These are phyloP conservation scores for Xenoacremonium recifei DNA, from an alignment of 2,329 filamentous ascomycete genomes.

Conservation along the genomic window DNA sequence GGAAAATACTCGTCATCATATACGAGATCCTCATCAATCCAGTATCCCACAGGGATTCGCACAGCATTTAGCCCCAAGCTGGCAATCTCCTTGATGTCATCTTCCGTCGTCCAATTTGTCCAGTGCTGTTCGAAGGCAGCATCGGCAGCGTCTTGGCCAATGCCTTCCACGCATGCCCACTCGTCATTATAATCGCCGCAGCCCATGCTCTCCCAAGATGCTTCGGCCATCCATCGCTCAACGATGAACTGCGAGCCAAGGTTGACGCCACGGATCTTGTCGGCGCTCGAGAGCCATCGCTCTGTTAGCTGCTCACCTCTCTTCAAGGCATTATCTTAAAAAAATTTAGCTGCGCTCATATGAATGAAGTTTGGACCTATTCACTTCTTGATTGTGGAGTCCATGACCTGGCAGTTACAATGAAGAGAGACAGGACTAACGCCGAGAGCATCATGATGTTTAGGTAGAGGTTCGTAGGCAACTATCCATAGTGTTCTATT, in stretches of 20 bases:
- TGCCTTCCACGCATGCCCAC: slow-evolving; percentile 22
- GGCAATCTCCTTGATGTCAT: slow-evolving; percentile 22
- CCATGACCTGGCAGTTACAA: too few relatives aligned
- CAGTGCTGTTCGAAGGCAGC: slow-evolving; percentile 23
- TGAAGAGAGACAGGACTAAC: too few relatives aligned
- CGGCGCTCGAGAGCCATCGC: slow-evolving; percentile 12
- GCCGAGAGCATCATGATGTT: too few relatives aligned
- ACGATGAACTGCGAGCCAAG: slow-evolving; percentile 27
- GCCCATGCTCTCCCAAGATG: slow-evolving; percentile 23
- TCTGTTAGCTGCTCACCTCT: too few relatives aligned
- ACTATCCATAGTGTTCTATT: too few relatives aligned
- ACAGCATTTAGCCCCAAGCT: slow-evolving; percentile 22
- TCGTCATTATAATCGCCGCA: slow-evolving; percentile 23
- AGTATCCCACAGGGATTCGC: slow-evolving; percentile 26
- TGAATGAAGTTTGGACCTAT: too few relatives aligned
- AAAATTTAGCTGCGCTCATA: too few relatives aligned
- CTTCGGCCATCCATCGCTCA: slow-evolving; percentile 25
- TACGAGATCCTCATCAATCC: slow-evolving; percentile 25
- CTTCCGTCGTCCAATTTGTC: slow-evolving; percentile 21
- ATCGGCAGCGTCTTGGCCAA: slow-evolving; percentile 22
- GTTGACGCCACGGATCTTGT: slow-evolving; percentile 25
- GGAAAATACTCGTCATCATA: slow-evolving; percentile 19
- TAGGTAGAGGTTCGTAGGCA: too few relatives aligned
- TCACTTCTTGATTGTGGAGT: too few relatives aligned
- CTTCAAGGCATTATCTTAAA: too few relatives aligned